Evolutionary conservation across 1,284 basidiomycete species (phyloP), one percentile per base, ranked within the genome.

Genomic region (Austroboletus novae-zelandiae): DNA sequence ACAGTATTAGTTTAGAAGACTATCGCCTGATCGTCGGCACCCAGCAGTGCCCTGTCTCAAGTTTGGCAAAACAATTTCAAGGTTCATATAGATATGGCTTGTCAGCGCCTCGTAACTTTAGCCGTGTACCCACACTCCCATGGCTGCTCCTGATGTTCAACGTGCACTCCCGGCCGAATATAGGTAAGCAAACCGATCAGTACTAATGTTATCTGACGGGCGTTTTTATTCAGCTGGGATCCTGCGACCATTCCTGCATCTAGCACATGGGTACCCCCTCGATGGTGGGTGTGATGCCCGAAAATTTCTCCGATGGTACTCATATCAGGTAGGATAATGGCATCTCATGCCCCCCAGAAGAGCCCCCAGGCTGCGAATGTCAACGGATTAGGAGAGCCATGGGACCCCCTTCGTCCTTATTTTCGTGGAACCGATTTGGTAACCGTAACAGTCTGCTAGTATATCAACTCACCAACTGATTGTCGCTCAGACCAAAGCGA

Each of bases 301-400:
- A 3, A 14, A 7, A 1, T 9, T 18, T 4, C 9, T 42, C 25
- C n/a, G 2, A 3, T 29, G 4, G 18, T 27, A 2, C 8, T 47
- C 20, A 57, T 17, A 8, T 0, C 1, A 23, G 10, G 29, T 30
- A 64, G 62, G 62, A 64, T 64, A 58, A 44, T 57, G 47, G 56
- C 51, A 17, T 42, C 48, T n/a, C 20, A 55, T 40, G 17, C 32
- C 23, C 40, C 52, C 1, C 13, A 15, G 11, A 51, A 48, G 35
- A 39, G 32, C 0, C 14, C 18, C 3, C 43, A 55, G 13, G 29
- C 36, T 15, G 31, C 18, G 5, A 44, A 48, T 11, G 32, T 48
- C 4, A 67, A 64, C 20, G 62, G 62, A 3, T 30, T 67, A 3
- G 65, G 65, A 39, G 65, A 67, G 39, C 10, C 48, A 7, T 64